Evolutionary conservation across 2,329 filamentous ascomycete genomes (phyloP), one percentile per base, ranked within the genome.

Genomic region (Aspergillus alliaceus): DNA sequence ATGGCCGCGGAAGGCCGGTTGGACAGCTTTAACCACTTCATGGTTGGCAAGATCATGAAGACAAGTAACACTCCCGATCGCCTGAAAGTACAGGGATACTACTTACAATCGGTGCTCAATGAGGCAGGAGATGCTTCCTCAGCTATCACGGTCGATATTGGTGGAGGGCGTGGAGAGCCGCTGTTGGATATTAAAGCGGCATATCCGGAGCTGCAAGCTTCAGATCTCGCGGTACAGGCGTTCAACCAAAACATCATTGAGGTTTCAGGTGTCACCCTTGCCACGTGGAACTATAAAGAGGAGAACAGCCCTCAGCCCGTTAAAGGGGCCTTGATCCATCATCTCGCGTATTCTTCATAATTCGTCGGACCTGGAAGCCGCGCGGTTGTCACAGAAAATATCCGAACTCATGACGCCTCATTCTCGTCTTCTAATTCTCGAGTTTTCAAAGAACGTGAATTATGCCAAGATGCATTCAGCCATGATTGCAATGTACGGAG

Each of bases 21-120:
- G 68, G 67, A 69, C 22, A 75, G 72, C 50, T 76, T 76, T 49
- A 75, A 75, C 31, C 55, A 60, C n/a, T 75, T 76, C 58, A 75
- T 75, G 73, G 66, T 68, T 2, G 72, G 72, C 50, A 75, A 75
- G 51, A 75, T 75, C 32, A 61, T 69, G 27, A 73, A 70, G 25
- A 67, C 67, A n/a, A 64, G 65, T 6, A 73, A 63, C 1, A 68
- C 70, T 49, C 72, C 73, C 4, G 70, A 72, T 2, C 67, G 71
- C 1, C 59, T 69, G 42, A 60, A 64, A 6, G 42, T 56, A 1
- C 58, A 72, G 12, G 72, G 72, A 1, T 76, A 75, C 56, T 65
- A 75, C 42, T 57, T 76, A 2, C 64, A 66, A 9, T 46, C 58
- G 1, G 67, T 65, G 0, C 55, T 74, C 1, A 58, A 59, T 2